Percentiles rank a stretch among this genome's conserved stretches.
Conservation (phyloP, 805 yeast species). For the Candida michaelii region DNA sequence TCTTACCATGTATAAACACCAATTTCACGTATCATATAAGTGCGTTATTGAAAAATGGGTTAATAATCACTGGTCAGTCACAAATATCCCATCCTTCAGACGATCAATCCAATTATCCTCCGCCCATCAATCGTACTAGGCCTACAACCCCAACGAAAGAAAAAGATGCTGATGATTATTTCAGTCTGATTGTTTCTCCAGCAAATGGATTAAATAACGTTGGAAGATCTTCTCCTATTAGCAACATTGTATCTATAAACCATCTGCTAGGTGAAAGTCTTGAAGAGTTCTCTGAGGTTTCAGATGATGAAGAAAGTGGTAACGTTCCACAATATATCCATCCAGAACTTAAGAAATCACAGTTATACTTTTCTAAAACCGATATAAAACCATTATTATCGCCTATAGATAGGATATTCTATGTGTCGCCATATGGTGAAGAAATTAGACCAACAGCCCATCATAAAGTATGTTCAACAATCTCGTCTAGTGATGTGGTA, state of each 20-base stretch:
- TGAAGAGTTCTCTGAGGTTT: slow-evolving; percentile 19
- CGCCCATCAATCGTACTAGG: slow-evolving; percentile 24
- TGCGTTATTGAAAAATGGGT: slow-evolving; percentile 68
- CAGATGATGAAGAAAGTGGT: slow-evolving; percentile 50
- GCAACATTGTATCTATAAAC: slow-evolving; percentile 9
- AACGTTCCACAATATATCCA: slow-evolving; percentile 71
- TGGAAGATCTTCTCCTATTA: slow-evolving; percentile 6
- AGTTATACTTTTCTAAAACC: slow-evolving; percentile 67
- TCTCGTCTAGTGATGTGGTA: slow-evolving; percentile 53
- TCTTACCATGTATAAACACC: slow-evolving; percentile 81
- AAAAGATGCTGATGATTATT: slow-evolving; percentile 7
- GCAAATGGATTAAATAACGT: too few relatives aligned
- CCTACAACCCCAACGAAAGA: slow-evolving; percentile 22
- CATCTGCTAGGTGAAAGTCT: slow-evolving; percentile 6
- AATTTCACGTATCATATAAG: slow-evolving; percentile 85
- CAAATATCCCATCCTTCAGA: slow-evolving; percentile 85
- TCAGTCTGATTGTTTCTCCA: not conserved
- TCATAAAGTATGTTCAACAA: slow-evolving; percentile 52
- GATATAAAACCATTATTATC: slow-evolving; percentile 62
- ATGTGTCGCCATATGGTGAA: slow-evolving; percentile 84
- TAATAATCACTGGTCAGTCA: slow-evolving; percentile 82
- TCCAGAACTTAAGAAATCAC: slow-evolving; percentile 74
- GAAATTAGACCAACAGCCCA: slow-evolving; percentile 79
- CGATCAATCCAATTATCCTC: slow-evolving; percentile 24
- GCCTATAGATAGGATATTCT: slow-evolving; percentile 70